Percentiles rank a stretch among this genome's conserved stretches.
Conservation (phyloP, 2,329 filamentous ascomycete genomes). For the Fusarium floridanum region DNA sequence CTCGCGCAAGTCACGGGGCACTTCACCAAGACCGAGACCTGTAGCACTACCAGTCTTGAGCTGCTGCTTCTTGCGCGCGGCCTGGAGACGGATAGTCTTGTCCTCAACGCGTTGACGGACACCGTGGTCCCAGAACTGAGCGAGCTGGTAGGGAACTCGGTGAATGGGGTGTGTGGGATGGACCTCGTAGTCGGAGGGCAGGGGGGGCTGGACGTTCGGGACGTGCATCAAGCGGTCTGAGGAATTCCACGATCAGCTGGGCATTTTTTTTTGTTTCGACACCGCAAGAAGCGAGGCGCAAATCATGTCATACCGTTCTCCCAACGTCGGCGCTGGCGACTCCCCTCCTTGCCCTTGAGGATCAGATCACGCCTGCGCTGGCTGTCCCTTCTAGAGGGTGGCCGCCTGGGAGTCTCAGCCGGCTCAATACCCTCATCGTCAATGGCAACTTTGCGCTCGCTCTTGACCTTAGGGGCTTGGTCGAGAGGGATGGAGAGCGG, state of each 20-base stretch:
- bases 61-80: conserved; percentile 61
- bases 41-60: conserved; percentile 57
- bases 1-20: conserved; percentile 84
- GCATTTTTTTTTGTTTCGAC: not conserved
- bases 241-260: conserved; percentile 30
- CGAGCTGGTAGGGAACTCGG: conserved; percentile 88
- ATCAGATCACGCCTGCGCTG: conserved; percentile 76
- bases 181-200: conserved; percentile 85
- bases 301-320: conserved; percentile 79
- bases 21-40: conserved; percentile 61
- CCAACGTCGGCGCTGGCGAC: conserved; percentile 87
- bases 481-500: conserved; percentile 84
- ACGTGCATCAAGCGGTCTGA: conserved; percentile 88
- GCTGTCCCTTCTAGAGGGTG: conserved; percentile 66
- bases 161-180: conserved; percentile 84
- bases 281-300: not conserved
- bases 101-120: conserved; percentile 64
- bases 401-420: conserved; percentile 56
- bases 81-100: conserved; percentile 56
- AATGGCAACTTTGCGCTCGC: conserved; percentile 39
- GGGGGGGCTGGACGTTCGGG: conserved; percentile 85
- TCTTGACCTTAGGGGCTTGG: conserved; percentile 52
- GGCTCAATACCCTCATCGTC: conserved; percentile 38
- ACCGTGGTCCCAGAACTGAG: conserved; percentile 81
- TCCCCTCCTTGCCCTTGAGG: conserved; percentile 92